A percentile compares a stretch with the other conserved stretches of the same genome.
Conservation (phyloP, 2,329 filamentous ascomycete genomes). For the Diplodia mutila region DNA sequence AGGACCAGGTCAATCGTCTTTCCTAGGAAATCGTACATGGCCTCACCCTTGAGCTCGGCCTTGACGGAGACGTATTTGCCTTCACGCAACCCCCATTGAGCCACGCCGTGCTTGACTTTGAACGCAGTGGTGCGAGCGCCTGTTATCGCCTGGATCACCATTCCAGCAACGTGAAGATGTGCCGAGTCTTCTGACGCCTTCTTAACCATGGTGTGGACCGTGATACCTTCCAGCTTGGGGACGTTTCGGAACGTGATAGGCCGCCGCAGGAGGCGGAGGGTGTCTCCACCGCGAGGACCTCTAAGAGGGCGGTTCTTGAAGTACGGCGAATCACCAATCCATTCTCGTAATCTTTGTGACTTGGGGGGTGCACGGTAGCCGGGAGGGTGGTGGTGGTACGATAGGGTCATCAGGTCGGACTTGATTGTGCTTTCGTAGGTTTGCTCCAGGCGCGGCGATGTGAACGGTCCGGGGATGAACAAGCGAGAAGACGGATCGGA, state of each 20-base stretch:
- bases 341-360: constrained; percentile 73
- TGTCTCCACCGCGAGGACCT: constrained; percentile 78
- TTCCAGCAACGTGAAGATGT: constrained; percentile 79
- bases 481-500: constrained; percentile 87
- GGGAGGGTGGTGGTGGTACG: constrained; percentile 83
- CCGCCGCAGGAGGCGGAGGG: constrained; percentile 69
- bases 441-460: constrained; percentile 81
- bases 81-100: constrained; percentile 73
- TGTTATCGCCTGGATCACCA: constrained; percentile 83
- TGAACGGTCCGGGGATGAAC: constrained; percentile 90
- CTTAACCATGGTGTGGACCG: constrained; percentile 75
- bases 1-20: constrained; percentile 89
- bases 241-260: constrained; percentile 79
- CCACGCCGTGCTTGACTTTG: constrained; percentile 69
- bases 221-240: constrained; percentile 78
- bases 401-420: constrained; percentile 83
- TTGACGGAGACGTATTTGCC: constrained; percentile 77
- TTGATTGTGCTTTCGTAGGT: constrained; percentile 87
- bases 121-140: constrained; percentile 74
- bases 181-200: constrained; percentile 71
- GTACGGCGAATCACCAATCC: constrained; percentile 92
- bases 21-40: constrained; percentile 87
- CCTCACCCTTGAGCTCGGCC: constrained; percentile 74
- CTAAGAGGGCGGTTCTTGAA: constrained; percentile 87
- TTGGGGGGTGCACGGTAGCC: constrained; percentile 66